Conservation (phyloP, 345 rosid species). For the Hibiscus trionum region DNA sequence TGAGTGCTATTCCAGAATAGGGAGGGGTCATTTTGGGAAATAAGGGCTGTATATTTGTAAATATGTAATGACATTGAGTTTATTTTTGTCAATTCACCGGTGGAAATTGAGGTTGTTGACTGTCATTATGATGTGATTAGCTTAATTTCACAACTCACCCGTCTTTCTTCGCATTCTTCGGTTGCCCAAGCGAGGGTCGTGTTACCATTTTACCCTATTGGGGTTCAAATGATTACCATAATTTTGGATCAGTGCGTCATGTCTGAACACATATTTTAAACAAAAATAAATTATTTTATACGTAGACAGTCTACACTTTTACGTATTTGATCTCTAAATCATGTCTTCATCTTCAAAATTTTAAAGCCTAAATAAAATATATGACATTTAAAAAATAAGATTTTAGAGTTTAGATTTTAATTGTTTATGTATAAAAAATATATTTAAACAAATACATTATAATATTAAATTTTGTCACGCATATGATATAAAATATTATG, state of each 20-base stretch:
- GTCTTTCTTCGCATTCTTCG: not conserved
- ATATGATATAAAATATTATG: no score
- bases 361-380: no score
- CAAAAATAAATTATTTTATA: no score
- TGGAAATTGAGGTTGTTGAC: not conserved
- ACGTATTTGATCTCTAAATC: no score
- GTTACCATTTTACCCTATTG: conserved; percentile 37
- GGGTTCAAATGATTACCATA: conserved; percentile 19
- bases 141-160: not conserved
- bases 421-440: no score
- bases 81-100: conserved; percentile 12
- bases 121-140: not conserved
- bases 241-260: not conserved
- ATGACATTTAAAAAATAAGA: no score
- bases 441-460: no score
- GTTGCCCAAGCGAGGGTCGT: conserved; percentile 23
- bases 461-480: no score
- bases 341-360: no score
- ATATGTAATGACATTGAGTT: conserved; percentile 17
- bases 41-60: conserved; percentile 11
- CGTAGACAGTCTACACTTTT: no score
- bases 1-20: conserved; percentile 69
- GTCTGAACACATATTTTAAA: no score
- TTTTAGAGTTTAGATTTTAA: no score
- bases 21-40: conserved; percentile 23